Evolutionary conservation across 169 alveolate genomes (phyloP), one percentile per base, ranked within the genome.

Genomic region (Plasmodium relictum): DNA sequence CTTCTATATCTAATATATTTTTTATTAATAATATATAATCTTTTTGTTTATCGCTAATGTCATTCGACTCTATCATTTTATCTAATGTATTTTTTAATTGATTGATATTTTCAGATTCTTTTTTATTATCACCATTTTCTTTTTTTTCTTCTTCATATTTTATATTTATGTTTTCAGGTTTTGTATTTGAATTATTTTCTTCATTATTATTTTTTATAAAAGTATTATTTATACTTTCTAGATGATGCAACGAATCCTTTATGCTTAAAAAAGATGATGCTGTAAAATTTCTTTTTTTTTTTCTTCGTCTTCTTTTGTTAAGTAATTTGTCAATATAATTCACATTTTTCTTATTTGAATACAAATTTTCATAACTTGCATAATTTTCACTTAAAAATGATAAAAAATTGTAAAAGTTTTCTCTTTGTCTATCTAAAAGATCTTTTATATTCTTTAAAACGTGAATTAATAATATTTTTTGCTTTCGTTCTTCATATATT

Each of bases 301-400:
- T 0, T 7, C 5, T 12, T 26, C 4, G 26, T 22, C 73, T 37
- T 31, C n/a, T 7, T 56, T 56, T 16, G 39, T 65, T 1, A n/a
- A 14, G 4, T 39, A 14, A 5, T 6, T 37, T 65, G 2, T 65
- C 39, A 8, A 12, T 65, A 65, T 6, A 26, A 71, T 72, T 52
- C 0, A 18, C 6, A 72, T 31, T 54, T 52, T 52, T 72, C 26
- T 37, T 52, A 20, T 18, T 1, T 3, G n/a, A 41, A 4, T 42
- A 0, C 24, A 54, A 66, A 31, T 56, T 48, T 68, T 83, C 91
- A 61, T 83, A 83, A 6, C 71, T 83, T 10, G 39, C 66, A 68
- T 83, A 83, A 31, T 59, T 50, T 68, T 83, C 91, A 83, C 91
- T 83, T 20, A 83, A 20, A 41, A 68, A 83, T 6, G 91, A 68